Percentiles rank a stretch among this genome's conserved stretches.
Conservation (phyloP, 768 basidiomycete species). For the Xerocomus spinulosus region DNA sequence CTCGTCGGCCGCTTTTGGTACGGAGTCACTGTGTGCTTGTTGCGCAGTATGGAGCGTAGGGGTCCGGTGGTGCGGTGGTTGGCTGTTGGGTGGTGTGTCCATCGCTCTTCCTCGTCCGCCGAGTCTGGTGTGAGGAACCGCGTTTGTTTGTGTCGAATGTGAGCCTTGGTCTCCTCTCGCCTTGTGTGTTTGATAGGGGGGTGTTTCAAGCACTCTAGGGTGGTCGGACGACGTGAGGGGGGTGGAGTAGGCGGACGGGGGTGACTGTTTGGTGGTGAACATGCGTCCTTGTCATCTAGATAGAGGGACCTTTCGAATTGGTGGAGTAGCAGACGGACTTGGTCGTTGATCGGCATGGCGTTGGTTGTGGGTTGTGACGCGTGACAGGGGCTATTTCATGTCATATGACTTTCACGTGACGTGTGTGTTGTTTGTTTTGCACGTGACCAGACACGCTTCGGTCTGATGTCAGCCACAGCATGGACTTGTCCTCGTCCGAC, state of each 20-base stretch:
- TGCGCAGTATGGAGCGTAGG: constrained; percentile 15
- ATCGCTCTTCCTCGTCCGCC: background rate
- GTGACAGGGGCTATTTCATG: constrained; percentile 17
- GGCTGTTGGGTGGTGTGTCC: too few relatives aligned
- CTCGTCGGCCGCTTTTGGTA: constrained; percentile 4
- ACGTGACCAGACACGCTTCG: constrained; percentile 32
- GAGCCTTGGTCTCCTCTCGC: background rate
- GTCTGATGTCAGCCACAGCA: constrained; percentile 14
- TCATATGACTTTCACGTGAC: constrained; percentile 22
- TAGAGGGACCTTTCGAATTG: background rate
- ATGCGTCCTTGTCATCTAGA: background rate
- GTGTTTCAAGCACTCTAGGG: too few relatives aligned
- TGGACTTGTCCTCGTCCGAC: constrained; percentile 8
- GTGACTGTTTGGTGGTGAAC: background rate
- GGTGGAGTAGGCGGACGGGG: constrained; percentile 2
- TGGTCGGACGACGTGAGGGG: background rate
- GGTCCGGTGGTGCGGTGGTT: background rate
- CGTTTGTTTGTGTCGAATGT: constrained; percentile 4
- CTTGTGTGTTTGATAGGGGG: background rate
- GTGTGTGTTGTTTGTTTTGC: constrained; percentile 17
- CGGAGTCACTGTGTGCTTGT: constrained; percentile 3
- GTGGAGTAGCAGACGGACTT: too few relatives aligned
- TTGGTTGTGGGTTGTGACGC: background rate
- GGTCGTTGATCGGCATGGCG: too few relatives aligned
- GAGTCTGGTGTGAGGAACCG: constrained; percentile 10